These are phyloP conservation scores for Lodderomyces beijingensis DNA, from an alignment of 1,139 yeast species.

Conservation along the genomic window DNA sequence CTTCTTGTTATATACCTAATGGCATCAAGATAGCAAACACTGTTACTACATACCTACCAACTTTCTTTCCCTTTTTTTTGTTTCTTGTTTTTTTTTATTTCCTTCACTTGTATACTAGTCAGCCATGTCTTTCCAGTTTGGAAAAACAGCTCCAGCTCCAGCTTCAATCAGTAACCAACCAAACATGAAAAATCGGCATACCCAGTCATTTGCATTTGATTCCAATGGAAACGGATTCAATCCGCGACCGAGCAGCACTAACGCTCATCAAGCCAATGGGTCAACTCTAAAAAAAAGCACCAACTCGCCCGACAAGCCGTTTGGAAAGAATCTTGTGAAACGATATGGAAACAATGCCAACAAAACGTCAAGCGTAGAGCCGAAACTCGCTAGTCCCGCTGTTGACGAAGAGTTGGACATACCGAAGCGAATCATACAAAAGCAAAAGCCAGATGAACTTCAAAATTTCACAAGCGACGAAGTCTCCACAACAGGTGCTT, in stretches of 20 bases:
- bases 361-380: too few relatives aligned
- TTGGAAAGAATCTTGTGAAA: too few relatives aligned
- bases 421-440: slow-evolving; percentile 20
- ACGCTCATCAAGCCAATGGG: background rate
- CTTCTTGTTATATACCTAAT: too few relatives aligned
- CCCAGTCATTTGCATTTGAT: background rate
- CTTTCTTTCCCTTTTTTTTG: too few relatives aligned
- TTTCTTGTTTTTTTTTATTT: too few relatives aligned
- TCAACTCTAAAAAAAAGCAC: background rate
- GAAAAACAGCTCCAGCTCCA: too few relatives aligned
- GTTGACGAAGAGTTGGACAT: slow-evolving; percentile 13
- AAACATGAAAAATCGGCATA: background rate
- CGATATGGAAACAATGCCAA: too few relatives aligned
- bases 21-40: too few relatives aligned
- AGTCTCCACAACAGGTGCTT: slow-evolving; percentile 23
- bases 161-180: background rate
- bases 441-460: slow-evolving; percentile 18
- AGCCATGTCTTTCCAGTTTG: too few relatives aligned
- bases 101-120: too few relatives aligned
- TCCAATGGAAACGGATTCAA: background rate
- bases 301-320: background rate
- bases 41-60: too few relatives aligned
- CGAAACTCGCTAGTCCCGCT: slow-evolving; percentile 1
- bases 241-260: background rate
- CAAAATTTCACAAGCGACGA: slow-evolving; percentile 22